Evolutionary conservation across 2,329 filamentous ascomycete species (phyloP).

Genomic region (Cordyceps fumosorosea): DNA sequence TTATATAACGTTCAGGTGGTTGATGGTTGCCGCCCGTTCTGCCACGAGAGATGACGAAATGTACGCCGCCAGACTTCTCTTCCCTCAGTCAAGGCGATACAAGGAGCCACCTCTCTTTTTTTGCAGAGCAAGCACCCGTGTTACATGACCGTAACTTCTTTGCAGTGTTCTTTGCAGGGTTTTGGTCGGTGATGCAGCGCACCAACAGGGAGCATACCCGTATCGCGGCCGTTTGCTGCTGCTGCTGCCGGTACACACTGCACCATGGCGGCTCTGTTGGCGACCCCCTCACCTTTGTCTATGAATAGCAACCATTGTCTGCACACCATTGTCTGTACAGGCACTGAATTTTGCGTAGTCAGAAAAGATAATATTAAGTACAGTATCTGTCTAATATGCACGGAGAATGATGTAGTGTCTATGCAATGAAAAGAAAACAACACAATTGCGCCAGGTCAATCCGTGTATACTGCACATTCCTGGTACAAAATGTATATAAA

Average conservation of each 20-base stretch:
- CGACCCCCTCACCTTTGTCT: too few species aligned
- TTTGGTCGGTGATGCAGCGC: too few species aligned
- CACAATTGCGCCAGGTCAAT: background rate
- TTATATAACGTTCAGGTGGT: background rate
- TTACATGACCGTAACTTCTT: too few species aligned
- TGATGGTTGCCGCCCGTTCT: background rate
- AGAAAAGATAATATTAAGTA: background rate
- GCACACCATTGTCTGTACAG: background rate
- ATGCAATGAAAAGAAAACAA: background rate
- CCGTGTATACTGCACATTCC: background rate
- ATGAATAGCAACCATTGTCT: background rate
- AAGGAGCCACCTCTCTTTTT: background rate
- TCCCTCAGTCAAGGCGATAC: background rate
- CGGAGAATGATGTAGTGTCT: background rate
- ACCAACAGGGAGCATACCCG: too few species aligned
- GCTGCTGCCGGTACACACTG: too few species aligned
- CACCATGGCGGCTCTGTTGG: too few species aligned
- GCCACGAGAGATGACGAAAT: too few species aligned
- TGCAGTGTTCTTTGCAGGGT: too few species aligned
- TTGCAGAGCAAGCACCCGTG: too few species aligned
- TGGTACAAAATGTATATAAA: background rate
- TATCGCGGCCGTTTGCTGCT: too few species aligned
- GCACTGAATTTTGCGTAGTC: background rate
- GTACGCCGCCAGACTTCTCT: too few species aligned
- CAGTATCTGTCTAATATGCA: slow-evolving; percentile 3